Base-by-base conservation (phyloP, 2,329 filamentous ascomycete genomes). In the Fusarium liriodendri region DNA sequence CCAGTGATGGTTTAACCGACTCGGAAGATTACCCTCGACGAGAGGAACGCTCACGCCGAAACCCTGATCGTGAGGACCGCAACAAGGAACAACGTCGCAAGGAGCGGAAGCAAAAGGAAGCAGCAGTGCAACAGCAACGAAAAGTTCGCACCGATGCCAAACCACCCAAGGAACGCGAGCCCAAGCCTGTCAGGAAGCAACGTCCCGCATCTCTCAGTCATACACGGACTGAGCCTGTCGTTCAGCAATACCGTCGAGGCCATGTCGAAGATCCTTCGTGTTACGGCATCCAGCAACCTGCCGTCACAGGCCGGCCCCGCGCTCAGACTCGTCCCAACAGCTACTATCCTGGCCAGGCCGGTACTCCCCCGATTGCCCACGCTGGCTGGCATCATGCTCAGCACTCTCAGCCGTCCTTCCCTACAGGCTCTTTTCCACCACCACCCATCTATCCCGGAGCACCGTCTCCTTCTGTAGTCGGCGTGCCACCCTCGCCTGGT, bases 21-120 rank as follows among this genome's bases (percentile, higher is more conserved):
- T 84, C 85, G 58, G 84, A 87, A 75, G 82, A 85, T 45, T 86
- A 84, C 18, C 79, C 83, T 22, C 85, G 85, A 33, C 80, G 80
- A 42, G 79, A 79, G 29, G 74, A 72, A 22, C 70, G 75, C 32
- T 67, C 67, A 29, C 69, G 72, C n/a, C 76, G 77, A 35, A 77
- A 80, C 6, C 67, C 68, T 38, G 79, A 81, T 20, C 80, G 77
- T 42, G 77, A 83, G 22, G 67, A 68, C 55, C 80, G 77, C 57
- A 78, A 77, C 14, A 79, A 80, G 47, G 79, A 81, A 20, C 76
- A 77, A 70, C 80, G 82, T 35, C 74, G 77, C 59, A 77, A 74
- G 50, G 78, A 80, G 20, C 71, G 71, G 32, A 78, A 72, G 55
- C 60, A 76, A 58, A 73, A 72, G 61, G 76, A 80, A 33, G 65